These are phyloP conservation scores for Aureobasidium subglaciale DNA, from an alignment of 2,329 filamentous ascomycete species.

Conservation along the genomic window DNA sequence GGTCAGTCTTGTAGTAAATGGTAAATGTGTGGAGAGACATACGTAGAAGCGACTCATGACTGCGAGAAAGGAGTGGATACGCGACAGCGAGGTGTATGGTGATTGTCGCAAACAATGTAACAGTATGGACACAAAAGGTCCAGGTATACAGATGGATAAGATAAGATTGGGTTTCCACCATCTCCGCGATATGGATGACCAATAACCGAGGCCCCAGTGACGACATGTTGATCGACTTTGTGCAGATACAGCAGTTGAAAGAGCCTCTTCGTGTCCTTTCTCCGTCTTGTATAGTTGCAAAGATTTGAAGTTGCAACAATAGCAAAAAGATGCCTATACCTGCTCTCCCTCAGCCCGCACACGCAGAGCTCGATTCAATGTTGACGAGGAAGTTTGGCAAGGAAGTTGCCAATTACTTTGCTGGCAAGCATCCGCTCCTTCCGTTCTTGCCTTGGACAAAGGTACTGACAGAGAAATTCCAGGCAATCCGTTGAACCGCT, in stretches of 20 bases:
- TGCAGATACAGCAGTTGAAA: background rate
- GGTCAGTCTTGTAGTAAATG: background rate
- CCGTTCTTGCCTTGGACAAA: background rate
- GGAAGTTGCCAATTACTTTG: conserved; percentile 79
- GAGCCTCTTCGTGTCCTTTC: background rate
- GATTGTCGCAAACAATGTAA: background rate
- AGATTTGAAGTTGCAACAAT: background rate
- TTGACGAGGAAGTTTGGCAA: conserved; percentile 70
- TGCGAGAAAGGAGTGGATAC: too few species aligned
- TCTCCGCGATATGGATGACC: conserved; percentile 8
- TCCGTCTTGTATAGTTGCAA: background rate
- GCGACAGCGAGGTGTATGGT: background rate
- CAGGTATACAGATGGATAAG: conserved; percentile 6
- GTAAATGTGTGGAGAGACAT: background rate
- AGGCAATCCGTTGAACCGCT: conserved; percentile 68
- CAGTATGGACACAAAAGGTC: background rate
- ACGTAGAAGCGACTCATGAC: conserved; percentile 17
- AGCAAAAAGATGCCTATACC: conserved; percentile 31
- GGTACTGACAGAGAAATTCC: background rate
- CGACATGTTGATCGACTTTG: background rate
- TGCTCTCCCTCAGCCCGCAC: conserved; percentile 51
- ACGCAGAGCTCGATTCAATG: conserved; percentile 58
- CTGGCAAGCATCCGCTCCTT: conserved; percentile 33
- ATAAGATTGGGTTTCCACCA: background rate
- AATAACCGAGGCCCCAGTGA: conserved; percentile 12